Conservation (phyloP, 306 rosid species). For the Clitoria ternatea region DNA sequence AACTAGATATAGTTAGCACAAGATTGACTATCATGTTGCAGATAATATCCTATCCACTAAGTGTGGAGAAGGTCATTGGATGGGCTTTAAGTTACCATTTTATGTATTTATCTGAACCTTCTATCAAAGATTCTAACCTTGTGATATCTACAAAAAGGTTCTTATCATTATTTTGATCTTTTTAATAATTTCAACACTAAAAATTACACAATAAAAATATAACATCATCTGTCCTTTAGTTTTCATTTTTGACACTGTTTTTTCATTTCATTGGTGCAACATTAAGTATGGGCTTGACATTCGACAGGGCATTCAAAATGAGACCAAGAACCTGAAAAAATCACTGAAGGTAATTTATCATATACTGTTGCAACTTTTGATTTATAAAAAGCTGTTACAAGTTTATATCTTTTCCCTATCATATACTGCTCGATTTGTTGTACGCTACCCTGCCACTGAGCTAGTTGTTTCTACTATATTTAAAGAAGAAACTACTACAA, state of each 20-base stretch:
- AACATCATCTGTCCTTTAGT: not conserved
- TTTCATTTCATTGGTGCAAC: conserved; percentile 43
- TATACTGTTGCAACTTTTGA: not conserved
- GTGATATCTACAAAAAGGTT: conserved; percentile 74
- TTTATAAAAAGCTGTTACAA: too few relatives aligned
- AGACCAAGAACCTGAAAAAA: conserved; percentile 66
- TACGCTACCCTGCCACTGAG: conserved; percentile 72
- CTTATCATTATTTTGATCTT: conserved; percentile 11
- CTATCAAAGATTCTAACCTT: conserved; percentile 62
- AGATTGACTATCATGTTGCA: not conserved
- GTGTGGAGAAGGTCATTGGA: conserved; percentile 81
- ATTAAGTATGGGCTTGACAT: too few relatives aligned
- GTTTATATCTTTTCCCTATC: too few relatives aligned
- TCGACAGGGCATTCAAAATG: conserved; percentile 65
- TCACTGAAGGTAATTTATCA: conserved; percentile 61
- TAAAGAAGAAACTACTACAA: too few relatives aligned
- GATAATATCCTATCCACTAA: conserved; percentile 28
- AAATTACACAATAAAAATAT: not conserved
- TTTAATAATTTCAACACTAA: not conserved
- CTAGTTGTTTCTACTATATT: conserved; percentile 37
- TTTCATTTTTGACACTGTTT: conserved; percentile 16
- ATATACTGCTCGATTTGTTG: conserved; percentile 56
- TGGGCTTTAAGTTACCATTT: conserved; percentile 85
- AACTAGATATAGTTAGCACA: too few relatives aligned
- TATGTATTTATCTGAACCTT: conserved; percentile 56